phyloP scores from a whole-genome alignment of 495 filamentous ascomycete genomes.

The Hypoxylon trugodes region DNA sequence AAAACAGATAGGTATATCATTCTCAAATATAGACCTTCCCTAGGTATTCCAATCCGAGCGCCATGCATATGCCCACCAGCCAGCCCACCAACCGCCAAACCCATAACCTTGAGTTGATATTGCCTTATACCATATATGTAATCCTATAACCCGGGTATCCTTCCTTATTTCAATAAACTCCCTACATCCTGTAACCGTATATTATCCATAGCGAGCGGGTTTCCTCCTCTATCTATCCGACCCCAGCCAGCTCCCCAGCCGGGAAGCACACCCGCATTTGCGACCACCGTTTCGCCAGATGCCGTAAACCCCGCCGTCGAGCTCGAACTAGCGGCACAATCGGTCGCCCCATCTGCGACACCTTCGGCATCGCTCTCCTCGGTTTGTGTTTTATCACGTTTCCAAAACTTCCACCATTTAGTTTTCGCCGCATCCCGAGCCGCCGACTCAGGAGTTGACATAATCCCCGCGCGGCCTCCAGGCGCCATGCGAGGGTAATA shows the following conservation, averaged over 20 bases:
- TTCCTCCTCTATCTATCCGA: conserved; percentile 44
- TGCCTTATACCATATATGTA: conserved; percentile 6
- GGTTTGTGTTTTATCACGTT: too few relatives aligned
- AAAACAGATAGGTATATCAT: too few relatives aligned
- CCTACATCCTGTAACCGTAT: conserved; percentile 48
- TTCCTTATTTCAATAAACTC: conserved; percentile 32
- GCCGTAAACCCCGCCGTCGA: conserved; percentile 36
- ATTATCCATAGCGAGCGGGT: conserved; percentile 37
- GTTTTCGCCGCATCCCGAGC: conserved; percentile 22
- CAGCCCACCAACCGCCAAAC: background rate
- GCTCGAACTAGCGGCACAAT: conserved; percentile 36
- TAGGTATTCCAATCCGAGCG: conserved; percentile 17
- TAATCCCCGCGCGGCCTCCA: conserved; percentile 45
- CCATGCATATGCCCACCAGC: conserved; percentile 6
- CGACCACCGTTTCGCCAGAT: conserved; percentile 34
- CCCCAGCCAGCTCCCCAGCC: conserved; percentile 51
- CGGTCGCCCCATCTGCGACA: conserved; percentile 6
- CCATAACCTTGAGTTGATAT: background rate
- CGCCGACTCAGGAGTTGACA: conserved; percentile 44
- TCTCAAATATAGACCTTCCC: conserved; percentile 3
- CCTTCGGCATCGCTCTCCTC: too few relatives aligned
- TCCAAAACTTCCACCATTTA: conserved; percentile 38
- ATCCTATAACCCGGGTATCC: background rate
- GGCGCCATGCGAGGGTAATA: conserved; percentile 39
- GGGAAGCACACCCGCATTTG: conserved; percentile 36